Base-by-base conservation (phyloP, 257 asterid genomes). In the Plantago ovata region DNA sequence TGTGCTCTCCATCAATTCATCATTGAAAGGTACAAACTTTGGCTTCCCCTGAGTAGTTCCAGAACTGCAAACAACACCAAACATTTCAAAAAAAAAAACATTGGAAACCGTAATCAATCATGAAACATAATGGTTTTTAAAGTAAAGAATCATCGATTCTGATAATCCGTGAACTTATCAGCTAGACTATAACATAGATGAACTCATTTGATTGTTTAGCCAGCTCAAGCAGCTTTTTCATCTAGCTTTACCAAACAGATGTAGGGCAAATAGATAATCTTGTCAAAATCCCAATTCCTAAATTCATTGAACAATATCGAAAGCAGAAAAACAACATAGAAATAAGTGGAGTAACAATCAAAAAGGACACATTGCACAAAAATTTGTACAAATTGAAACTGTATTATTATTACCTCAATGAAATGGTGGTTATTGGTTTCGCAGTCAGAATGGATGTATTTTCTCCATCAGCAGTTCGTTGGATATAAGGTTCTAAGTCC, bases 1-100 rank as follows among this genome's bases (percentile, higher is more conserved):
- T 12, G 99, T 93, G 61, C 80, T 71, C 38, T 93, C 95, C 92
- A 89, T 71, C 78, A 93, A 73, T 65, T 82, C 97, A 66, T 89
- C 96, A 73, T 86, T 93, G 81, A 93, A 93, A 62, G 97, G 99
- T 41, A 93, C 99, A 72, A 93, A 83, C 90, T 93, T 93, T 15
- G 99, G 99, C 92, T 79, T 93, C 72, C 99, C 99, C 47, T 81
- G 91, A 72, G 96, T 89, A 0, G 99, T 93, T 48, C 99, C 99
- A 15, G 99, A 93, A 65, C 99, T 93, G 84, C 74, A 76, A 71
- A 28, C 73, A 66, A 57, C 52, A 19, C 59, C 56, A 33, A 58
- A 42, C 40, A 19, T 20, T 2, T 44, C 49, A 52, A 10, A 61
- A 36, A 28, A 28, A 3, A 28, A n/a, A n/a, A 58, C 23, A 28